Evolutionary conservation across 2,329 filamentous ascomycete species (phyloP), one percentile per base, ranked within the genome.

Genomic region (Cercospora citrullina): DNA sequence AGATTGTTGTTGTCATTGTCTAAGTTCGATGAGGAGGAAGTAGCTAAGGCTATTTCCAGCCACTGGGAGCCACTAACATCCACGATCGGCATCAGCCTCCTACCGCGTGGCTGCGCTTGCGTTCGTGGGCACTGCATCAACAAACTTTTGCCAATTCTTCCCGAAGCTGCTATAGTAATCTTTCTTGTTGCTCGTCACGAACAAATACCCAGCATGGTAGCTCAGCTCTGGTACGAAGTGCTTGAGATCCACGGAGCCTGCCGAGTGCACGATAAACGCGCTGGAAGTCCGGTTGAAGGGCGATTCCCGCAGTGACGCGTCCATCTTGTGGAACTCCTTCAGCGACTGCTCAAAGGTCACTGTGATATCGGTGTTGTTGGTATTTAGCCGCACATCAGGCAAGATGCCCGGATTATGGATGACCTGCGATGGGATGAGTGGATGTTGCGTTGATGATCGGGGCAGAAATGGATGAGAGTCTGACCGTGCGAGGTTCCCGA

Each of bases 351-450:
- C 71, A 31, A 74, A 74, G 6, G 66, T 68, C 30, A 74, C 72
- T 2, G 68, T 71, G 53, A 73, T 69, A 42, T 75, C 73, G 30
- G 72, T 71, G 16, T 57, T 69, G 23, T 68, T 60, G 39, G 55
- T 30, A 21, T 30, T 45, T 6, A 71, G 64, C 18, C 60, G 36
- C n/a, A 57, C n/a, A 55, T 73, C 70, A 14, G 71, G 70, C 7
- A 73, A 18, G 4, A 66, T 62, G 8, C 71, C 71, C 4, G 73
- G 70, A 31, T 74, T 73, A 66, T 75, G 72, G 59, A 74, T 69
- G 62, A 73, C 65, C 71, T 73, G 64, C 14, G 12, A 12, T 21
- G 30, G n/a, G 1, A 26, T 62, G 18, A 67, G 64, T 53, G 28
- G 1, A 12, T 14, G 21, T 18, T 10, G 21, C 18, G 51, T 21